Evolutionary conservation across 2,329 filamentous ascomycete genomes (phyloP), one percentile per base, ranked within the genome.

Genomic region (Alternaria arborescens): DNA sequence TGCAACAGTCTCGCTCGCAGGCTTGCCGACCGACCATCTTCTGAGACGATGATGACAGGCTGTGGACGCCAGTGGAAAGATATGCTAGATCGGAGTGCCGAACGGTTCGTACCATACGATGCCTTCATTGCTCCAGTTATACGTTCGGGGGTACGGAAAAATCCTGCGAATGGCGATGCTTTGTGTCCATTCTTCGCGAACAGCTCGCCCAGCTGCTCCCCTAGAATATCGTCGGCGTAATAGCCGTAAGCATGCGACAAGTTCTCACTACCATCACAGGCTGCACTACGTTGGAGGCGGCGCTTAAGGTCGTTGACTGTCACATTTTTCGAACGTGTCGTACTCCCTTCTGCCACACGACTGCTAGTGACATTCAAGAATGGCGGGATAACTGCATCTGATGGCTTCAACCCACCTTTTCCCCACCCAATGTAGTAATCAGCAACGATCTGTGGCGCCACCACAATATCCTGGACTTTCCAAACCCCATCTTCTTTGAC

Each of bases 11-110:
- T 53, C 12, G 71, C 64, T 16, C 70, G 61, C 2, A 74, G 26
- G 66, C 18, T 41, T 41, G 18, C 18, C 18, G 38, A 69, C 12
- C 67, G 63, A 10, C 71, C 71, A 50, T 74, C 71, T 30, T 71
- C 34, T 12, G 68, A 71, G 6, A 72, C 69, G n/a, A 71, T 62
- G 26, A 72, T 62, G 10, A 71, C 68, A 14, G 71, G 68, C 30
- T 72, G 70, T 5, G 65, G 69, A 5, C 70, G 66, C 69, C 71
- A 72, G 46, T 74, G 69, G 58, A 71, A 72, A 16, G 68, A 74
- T 24, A 71, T 68, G 48, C 58, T 65, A 14, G 55, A 55, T 18
- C 68, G 62, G 11, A 71, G 30, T 1, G 57, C 40, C 4, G 71
- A 66, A n/a, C 60, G 57, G 38, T 71, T 74, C 3, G 58, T 64